Percentiles rank a stretch among this genome's conserved stretches.
Evolutionary conservation across 2,329 filamentous ascomycete species (phyloP).

Genomic region (Neoarthrinium moseri): DNA sequence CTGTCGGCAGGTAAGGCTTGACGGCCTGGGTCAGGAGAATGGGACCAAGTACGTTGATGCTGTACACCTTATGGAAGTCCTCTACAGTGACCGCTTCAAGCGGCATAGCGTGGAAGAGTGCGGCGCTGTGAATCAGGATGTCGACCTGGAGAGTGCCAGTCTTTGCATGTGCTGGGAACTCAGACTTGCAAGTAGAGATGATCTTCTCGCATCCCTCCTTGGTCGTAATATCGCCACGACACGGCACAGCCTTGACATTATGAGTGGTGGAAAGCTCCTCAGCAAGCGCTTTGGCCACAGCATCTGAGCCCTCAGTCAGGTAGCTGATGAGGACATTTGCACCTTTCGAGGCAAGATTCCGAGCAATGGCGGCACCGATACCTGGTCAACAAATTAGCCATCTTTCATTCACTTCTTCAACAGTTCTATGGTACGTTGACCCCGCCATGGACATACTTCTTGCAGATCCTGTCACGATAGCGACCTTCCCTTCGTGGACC

Average conservation of each 20-base stretch:
- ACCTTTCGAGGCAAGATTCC: slow-evolving; percentile 58
- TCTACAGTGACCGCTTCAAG: slow-evolving; percentile 44
- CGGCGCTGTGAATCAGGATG: slow-evolving; percentile 59
- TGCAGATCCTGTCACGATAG: slow-evolving; percentile 10
- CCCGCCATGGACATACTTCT: slow-evolving; percentile 5
- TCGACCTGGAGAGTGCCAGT: slow-evolving; percentile 50
- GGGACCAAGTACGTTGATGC: slow-evolving; percentile 56
- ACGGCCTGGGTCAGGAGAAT: slow-evolving; percentile 54
- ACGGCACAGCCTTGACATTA: slow-evolving; percentile 47
- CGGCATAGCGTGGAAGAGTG: slow-evolving; percentile 45
- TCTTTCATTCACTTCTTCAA: neutral
- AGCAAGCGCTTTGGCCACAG: slow-evolving; percentile 45
- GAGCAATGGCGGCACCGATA: slow-evolving; percentile 58
- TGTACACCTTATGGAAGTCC: slow-evolving; percentile 54
- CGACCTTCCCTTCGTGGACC: slow-evolving; percentile 12
- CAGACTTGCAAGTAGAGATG: slow-evolving; percentile 47
- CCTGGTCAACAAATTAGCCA: slow-evolving; percentile 32
- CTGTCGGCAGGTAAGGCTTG: slow-evolving; percentile 51
- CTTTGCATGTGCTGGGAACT: slow-evolving; percentile 38
- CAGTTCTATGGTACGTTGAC: neutral
- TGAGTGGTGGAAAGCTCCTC: slow-evolving; percentile 44
- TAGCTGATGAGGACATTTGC: slow-evolving; percentile 59
- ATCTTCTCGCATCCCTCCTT: slow-evolving; percentile 53
- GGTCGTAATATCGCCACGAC: slow-evolving; percentile 63
- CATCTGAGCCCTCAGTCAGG: slow-evolving; percentile 53